Conservation (phyloP, 352 stramenopile genomes). For the Phytophthora colocasiae region DNA sequence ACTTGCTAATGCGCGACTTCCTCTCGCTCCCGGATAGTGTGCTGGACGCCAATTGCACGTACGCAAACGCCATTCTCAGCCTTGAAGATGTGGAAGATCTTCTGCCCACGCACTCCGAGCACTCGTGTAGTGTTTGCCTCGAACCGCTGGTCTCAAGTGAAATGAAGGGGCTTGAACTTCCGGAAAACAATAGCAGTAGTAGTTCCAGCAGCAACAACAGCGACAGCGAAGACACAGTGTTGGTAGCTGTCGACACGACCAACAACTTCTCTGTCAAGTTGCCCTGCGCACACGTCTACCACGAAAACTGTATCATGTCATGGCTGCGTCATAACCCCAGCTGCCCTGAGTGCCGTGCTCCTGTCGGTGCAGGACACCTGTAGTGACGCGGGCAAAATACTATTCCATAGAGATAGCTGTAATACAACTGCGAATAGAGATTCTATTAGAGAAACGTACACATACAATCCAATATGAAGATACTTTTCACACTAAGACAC, state of each 20-base stretch:
- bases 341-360: slow-evolving; percentile 64
- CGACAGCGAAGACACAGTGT: slow-evolving; percentile 4
- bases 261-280: slow-evolving; percentile 48
- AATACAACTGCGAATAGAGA: too few relatives aligned
- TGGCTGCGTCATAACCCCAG: slow-evolving; percentile 67
- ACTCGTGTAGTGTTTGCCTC: slow-evolving; percentile 69
- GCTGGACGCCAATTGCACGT: slow-evolving; percentile 56
- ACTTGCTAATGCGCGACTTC: slow-evolving; percentile 63
- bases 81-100: slow-evolving; percentile 59
- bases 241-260: neutral
- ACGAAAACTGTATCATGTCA: slow-evolving; percentile 76
- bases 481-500: neutral
- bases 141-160: slow-evolving; percentile 38
- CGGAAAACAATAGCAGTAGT: slow-evolving; percentile 5
- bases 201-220: slow-evolving; percentile 3
- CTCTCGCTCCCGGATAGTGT: slow-evolving; percentile 56
- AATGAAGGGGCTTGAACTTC: slow-evolving; percentile 28
- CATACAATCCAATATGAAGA: too few relatives aligned
- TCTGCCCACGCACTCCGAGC: slow-evolving; percentile 37
- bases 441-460: too few relatives aligned
- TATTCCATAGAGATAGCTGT: slow-evolving; percentile 8
- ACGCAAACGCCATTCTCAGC: slow-evolving; percentile 66
- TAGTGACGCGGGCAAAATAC: neutral
- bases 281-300: slow-evolving; percentile 62
- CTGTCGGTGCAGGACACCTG: slow-evolving; percentile 26